phyloP scores from a whole-genome alignment of 1,139 yeast species.

The Scheffersomyces illinoinensis region DNA sequence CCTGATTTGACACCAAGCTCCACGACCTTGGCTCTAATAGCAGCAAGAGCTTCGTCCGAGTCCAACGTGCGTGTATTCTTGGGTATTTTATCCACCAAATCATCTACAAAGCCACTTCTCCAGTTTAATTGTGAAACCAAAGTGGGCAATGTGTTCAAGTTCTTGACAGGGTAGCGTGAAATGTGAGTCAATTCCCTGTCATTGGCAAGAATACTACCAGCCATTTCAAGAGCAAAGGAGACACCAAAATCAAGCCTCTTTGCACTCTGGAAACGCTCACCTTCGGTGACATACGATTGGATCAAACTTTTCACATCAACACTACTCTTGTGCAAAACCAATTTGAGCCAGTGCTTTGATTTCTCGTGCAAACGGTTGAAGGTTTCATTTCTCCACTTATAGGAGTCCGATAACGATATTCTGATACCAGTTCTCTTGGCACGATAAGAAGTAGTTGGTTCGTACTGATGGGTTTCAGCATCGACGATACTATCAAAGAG shows the following conservation, averaged over 20 bases:
- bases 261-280: constrained; percentile 31
- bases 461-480: constrained; percentile 84
- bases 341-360: constrained; percentile 67
- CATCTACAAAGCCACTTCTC: constrained; percentile 56
- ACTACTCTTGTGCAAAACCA: constrained; percentile 55
- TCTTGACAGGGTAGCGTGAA: constrained; percentile 21
- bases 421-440: constrained; percentile 60
- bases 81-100: constrained; percentile 37
- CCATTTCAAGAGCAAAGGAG: constrained; percentile 87
- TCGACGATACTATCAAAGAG: constrained; percentile 80
- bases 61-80: constrained; percentile 29
- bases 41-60: constrained; percentile 26
- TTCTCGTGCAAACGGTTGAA: constrained; percentile 58
- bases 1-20: constrained; percentile 5
- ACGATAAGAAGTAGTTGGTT: constrained; percentile 70
- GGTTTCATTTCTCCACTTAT: constrained; percentile 72
- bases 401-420: constrained; percentile 74
- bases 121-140: constrained; percentile 79
- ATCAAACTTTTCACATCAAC: constrained; percentile 78
- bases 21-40: constrained; percentile 19
- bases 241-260: constrained; percentile 69
- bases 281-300: constrained; percentile 67
- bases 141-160: constrained; percentile 64
- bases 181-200: constrained; percentile 57
- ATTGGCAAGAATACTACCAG: constrained; percentile 65